Conservation (phyloP, 768 basidiomycete species). For the Pleurotus sapidus region DNA sequence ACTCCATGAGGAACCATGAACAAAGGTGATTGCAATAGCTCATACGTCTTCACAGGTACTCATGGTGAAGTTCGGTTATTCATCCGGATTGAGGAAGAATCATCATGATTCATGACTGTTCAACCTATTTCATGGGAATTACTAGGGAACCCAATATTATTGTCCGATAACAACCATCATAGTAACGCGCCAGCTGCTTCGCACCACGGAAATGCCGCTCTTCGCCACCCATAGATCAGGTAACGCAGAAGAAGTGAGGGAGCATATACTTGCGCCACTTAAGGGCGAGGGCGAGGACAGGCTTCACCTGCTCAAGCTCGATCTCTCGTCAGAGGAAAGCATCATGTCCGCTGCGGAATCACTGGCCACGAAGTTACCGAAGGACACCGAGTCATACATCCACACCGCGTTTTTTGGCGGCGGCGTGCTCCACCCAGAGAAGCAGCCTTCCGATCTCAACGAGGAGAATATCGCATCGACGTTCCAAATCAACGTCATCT, state of each 20-base stretch:
- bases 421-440: slow-evolving; percentile 55
- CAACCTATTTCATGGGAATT: no score
- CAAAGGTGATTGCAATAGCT: no score
- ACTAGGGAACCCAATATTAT: no score
- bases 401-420: slow-evolving; percentile 56
- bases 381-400: slow-evolving; percentile 33
- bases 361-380: slow-evolving; percentile 32
- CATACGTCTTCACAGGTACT: no score
- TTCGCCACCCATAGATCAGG: slow-evolving; percentile 51
- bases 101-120: no score
- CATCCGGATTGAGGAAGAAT: no score
- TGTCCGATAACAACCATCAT: no score
- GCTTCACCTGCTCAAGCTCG: slow-evolving; percentile 44
- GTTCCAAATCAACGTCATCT: slow-evolving; percentile 57
- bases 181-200: slow-evolving; percentile 52
- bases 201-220: slow-evolving; percentile 47
- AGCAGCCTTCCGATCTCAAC: slow-evolving; percentile 46
- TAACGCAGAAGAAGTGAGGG: slow-evolving; percentile 31
- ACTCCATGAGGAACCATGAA: no score
- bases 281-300: slow-evolving; percentile 38
- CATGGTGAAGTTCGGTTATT: no score
- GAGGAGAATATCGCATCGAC: slow-evolving; percentile 35
- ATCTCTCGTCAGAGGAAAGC: slow-evolving; percentile 48
- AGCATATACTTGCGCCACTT: slow-evolving; percentile 40
- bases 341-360: slow-evolving; percentile 45